Conservation (phyloP, 331 rosid genomes). For the Cucumis variabilis region DNA sequence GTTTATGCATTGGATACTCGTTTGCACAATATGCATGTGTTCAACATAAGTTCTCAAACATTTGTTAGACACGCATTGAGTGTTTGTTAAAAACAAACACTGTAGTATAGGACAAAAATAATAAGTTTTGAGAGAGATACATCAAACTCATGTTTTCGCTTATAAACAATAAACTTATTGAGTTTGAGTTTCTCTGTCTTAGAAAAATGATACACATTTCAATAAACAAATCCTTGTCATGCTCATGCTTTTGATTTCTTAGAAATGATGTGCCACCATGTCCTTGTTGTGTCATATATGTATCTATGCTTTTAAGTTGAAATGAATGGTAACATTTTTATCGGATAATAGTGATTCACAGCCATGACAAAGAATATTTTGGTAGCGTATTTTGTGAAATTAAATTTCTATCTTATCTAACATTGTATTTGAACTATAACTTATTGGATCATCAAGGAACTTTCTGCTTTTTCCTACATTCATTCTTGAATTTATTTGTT, state of each 20-base stretch:
- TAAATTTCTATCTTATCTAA: not conserved
- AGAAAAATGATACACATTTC: no score
- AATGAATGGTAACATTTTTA: not conserved
- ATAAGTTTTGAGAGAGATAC: no score
- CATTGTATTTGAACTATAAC: not conserved
- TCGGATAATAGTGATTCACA: not conserved
- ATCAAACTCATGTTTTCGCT: no score
- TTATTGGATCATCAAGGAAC: conserved; percentile 30
- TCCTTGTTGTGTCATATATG: not conserved
- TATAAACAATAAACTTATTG: no score
- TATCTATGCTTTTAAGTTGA: not conserved
- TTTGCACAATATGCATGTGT: no score
- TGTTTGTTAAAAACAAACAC: no score
- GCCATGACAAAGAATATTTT: not conserved
- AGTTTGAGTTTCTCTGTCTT: no score
- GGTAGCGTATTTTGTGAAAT: not conserved
- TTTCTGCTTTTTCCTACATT: not conserved
- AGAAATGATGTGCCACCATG: not conserved
- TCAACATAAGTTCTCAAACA: no score
- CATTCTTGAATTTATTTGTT: conserved; percentile 12
- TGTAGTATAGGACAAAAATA: no score
- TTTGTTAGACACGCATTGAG: no score
- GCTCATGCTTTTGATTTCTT: not conserved
- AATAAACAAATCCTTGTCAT: not conserved
- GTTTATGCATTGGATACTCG: no score